These are phyloP conservation scores for Posidonia oceanica DNA, from an alignment of 116 monocot genomes.

Conservation along the genomic window DNA sequence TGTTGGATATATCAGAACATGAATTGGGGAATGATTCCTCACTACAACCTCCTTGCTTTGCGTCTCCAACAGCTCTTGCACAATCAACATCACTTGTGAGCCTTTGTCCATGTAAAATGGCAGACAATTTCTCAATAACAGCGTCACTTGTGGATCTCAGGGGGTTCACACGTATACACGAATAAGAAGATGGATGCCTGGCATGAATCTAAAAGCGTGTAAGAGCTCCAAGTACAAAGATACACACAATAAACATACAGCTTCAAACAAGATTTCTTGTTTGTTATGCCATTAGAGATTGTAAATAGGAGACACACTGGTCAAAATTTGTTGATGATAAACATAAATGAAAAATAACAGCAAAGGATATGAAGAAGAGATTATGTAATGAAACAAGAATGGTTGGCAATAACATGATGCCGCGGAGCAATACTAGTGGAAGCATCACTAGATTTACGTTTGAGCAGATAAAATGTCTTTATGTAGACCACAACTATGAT, in stretches of 20 bases:
- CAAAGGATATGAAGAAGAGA: no score
- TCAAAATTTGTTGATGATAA: no score
- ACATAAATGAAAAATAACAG: no score
- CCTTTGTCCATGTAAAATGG: constrained; percentile 22
- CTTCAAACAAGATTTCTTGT: neutral
- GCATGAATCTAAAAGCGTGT: neutral
- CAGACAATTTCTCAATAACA: constrained; percentile 41
- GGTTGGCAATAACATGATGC: no score
- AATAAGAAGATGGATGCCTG: constrained; percentile 82
- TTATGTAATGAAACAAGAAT: no score
- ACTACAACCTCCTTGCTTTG: neutral
- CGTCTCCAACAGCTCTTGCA: neutral
- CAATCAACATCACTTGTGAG: constrained; percentile 7
- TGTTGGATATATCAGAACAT: neutral
- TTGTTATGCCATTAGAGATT: neutral
- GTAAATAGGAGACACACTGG: no score
- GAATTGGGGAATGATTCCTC: neutral
- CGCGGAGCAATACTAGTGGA: no score
- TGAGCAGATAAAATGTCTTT: no score
- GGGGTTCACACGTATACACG: constrained; percentile 88
- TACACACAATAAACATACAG: neutral
- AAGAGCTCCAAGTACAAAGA: neutral
- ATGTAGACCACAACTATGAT: no score
- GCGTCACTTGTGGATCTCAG: constrained; percentile 43
- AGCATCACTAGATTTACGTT: no score